Base-by-base conservation (phyloP, 1,284 basidiomycete species). In the Volvariella volvacea region DNA sequence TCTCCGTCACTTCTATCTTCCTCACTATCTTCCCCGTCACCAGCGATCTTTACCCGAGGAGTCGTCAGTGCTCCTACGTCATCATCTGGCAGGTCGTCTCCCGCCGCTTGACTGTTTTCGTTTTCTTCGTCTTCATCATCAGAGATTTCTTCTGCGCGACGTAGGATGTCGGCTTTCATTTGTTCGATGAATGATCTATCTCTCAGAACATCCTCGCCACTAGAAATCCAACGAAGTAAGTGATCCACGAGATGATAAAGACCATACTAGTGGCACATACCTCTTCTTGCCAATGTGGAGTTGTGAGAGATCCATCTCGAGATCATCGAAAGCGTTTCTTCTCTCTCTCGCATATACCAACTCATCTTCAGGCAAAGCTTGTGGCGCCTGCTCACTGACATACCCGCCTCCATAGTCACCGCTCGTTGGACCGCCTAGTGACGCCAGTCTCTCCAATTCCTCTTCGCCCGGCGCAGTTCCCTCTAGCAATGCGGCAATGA, bases 161-260 rank as follows among this genome's bases (percentile, higher is more conserved):
- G 77, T 12, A 92, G 69, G 51, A 92, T 91, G 46, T 83, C 83
- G 0, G 78, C 78, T 55, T 92, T 91, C 73, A 92, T 83, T 53
- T 83, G 71, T 38, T 83, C 81, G 3, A 82, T 74, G 53, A 82
- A 80, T 1, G 72, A 65, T 3, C 73, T 70, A 51, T 89, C 84
- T 22, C 72, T 65, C 1, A 77, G 55, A 6, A 80, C 58, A 8
- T 68, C 69, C 22, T 74, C 66, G 43, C 70, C 67, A 19, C 76
- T 83, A 33, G 15, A 48, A 50, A 8, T n/a, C 42, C 49, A 21
- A 50, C 14, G 43, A 40, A n/a, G 16, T 30, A 41, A 20, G 34
- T 9, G 22, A 43, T 17, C n/a, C 16, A 16, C 38, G 20, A 22
- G 19, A 30, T 22, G 19, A 22, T 32, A 59, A 37, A 39, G 43